A percentile compares a stretch with the other conserved stretches of the same genome.
Evolutionary conservation across 1,284 basidiomycete species (phyloP).

Genomic region (Irpex lacteus): DNA sequence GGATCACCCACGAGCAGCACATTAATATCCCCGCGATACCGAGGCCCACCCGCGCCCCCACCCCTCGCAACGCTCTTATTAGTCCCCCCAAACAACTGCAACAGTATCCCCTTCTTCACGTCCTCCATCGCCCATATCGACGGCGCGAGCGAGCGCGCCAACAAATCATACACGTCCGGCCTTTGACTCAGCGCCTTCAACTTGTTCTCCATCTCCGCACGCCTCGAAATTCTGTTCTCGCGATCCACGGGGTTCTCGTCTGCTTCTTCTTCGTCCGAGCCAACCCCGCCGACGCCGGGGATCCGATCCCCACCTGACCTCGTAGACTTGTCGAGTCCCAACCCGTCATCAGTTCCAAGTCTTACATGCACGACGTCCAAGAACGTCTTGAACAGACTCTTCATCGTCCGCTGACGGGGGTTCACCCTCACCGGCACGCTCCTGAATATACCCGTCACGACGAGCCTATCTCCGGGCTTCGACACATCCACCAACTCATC

Average conservation of each 20-base stretch:
- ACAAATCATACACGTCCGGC: constrained; percentile 85
- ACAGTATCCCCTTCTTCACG: constrained; percentile 95
- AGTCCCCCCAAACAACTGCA: constrained; percentile 96
- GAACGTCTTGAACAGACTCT: constrained; percentile 96
- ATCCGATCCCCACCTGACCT: constrained; percentile 65
- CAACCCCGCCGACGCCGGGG: constrained; percentile 83
- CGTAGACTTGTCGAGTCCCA: constrained; percentile 83
- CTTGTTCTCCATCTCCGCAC: constrained; percentile 58
- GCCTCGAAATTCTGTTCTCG: constrained; percentile 46
- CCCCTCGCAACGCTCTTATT: constrained; percentile 94
- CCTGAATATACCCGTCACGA: constrained; percentile 93
- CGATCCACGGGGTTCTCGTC: constrained; percentile 36
- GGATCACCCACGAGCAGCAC: constrained; percentile 97
- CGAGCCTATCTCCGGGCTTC: constrained; percentile 93
- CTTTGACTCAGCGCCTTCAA: constrained; percentile 69
- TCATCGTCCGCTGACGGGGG: constrained; percentile 87
- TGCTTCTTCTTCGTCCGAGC: constrained; percentile 50
- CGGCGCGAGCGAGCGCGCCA: constrained; percentile 87
- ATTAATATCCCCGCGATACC: constrained; percentile 98
- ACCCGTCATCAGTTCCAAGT: constrained; percentile 66
- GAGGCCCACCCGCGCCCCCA: constrained; percentile 92
- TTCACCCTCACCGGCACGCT: constrained; percentile 93
- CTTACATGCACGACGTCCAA: constrained; percentile 94
- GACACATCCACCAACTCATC: constrained; percentile 95
- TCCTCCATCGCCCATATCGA: constrained; percentile 99